A percentile compares a stretch with the other conserved stretches of the same genome.
Conservation (phyloP, 768 basidiomycete species). For the Serendipita indica region DNA sequence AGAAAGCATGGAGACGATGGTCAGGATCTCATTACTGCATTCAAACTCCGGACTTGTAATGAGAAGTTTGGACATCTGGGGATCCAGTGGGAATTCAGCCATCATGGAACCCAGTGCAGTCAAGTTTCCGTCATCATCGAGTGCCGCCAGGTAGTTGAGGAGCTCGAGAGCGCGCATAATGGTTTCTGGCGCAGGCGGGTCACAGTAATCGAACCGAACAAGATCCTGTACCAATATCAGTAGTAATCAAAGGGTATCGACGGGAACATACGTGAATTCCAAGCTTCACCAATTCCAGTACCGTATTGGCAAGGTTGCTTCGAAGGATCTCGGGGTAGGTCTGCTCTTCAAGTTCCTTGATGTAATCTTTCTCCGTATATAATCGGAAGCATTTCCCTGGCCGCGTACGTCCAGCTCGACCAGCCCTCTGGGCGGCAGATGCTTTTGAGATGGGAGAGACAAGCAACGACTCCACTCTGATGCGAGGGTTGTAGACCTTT, state of each 20-base stretch:
- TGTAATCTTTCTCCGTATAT: slow-evolving; percentile 96
- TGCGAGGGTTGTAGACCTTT: slow-evolving; percentile 95
- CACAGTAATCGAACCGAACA: slow-evolving; percentile 66
- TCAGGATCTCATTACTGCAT: slow-evolving; percentile 91
- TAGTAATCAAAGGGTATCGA: neutral
- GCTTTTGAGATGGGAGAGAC: slow-evolving; percentile 96
- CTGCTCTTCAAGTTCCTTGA: slow-evolving; percentile 90
- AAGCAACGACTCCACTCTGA: slow-evolving; percentile 84
- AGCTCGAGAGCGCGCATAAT: slow-evolving; percentile 93
- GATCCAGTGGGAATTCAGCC: slow-evolving; percentile 99
- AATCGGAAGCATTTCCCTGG: slow-evolving; percentile 96
- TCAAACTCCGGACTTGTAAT: slow-evolving; percentile 89
- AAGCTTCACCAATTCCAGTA: slow-evolving; percentile 85
- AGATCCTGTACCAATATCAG: slow-evolving; percentile 41
- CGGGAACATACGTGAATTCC: slow-evolving; percentile 56
- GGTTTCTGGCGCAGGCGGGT: slow-evolving; percentile 90
- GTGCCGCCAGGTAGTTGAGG: slow-evolving; percentile 77
- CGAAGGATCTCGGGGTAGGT: slow-evolving; percentile 93
- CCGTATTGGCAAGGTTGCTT: slow-evolving; percentile 85
- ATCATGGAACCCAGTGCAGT: slow-evolving; percentile 78
- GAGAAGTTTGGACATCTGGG: slow-evolving; percentile 84
- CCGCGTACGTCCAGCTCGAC: slow-evolving; percentile 88
- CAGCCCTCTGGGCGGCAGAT: slow-evolving; percentile 82
- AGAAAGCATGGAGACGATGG: slow-evolving; percentile 92
- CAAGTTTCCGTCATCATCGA: slow-evolving; percentile 88